Conservation (phyloP, 1,284 basidiomycete species). For the Amylostereum areolatum region DNA sequence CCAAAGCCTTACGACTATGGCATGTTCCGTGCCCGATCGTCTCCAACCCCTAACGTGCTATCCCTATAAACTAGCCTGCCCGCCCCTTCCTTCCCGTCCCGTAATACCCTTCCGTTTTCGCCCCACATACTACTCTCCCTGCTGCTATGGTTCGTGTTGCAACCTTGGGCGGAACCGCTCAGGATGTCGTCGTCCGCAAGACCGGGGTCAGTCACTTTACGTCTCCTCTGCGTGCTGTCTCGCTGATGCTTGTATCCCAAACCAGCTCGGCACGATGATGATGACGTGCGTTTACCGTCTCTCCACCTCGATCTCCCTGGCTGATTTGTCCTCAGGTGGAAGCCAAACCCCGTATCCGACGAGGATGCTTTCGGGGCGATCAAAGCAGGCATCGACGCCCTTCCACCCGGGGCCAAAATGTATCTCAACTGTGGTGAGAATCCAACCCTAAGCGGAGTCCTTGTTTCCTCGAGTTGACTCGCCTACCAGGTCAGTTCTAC, state of each 20-base stretch:
- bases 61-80: too few relatives aligned
- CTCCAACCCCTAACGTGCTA: too few relatives aligned
- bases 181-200: conserved; percentile 26
- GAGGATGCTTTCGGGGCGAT: conserved; percentile 46
- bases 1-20: too few relatives aligned
- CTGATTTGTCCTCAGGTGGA: conserved; percentile 16
- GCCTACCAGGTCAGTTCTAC: conserved; percentile 28
- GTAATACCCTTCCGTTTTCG: too few relatives aligned
- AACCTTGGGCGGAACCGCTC: conserved; percentile 29
- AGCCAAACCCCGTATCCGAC: conserved; percentile 32
- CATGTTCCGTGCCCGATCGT: too few relatives aligned
- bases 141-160: background rate
- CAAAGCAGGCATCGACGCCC: conserved; percentile 46
- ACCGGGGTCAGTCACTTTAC: conserved; percentile 25
- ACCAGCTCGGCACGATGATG: background rate
- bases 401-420: conserved; percentile 31
- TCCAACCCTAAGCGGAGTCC: too few relatives aligned
- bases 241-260: background rate
- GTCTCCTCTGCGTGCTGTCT: background rate
- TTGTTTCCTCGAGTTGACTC: too few relatives aligned
- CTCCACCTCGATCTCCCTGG: background rate
- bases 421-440: conserved; percentile 12
- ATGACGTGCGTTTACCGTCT: conserved; percentile 1
- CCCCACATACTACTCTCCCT: too few relatives aligned
- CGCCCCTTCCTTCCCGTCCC: too few relatives aligned